Percentiles rank a stretch among this genome's conserved stretches.
Evolutionary conservation across 495 filamentous ascomycete genomes (phyloP).

Genomic region (Recurvomyces mirabilis): DNA sequence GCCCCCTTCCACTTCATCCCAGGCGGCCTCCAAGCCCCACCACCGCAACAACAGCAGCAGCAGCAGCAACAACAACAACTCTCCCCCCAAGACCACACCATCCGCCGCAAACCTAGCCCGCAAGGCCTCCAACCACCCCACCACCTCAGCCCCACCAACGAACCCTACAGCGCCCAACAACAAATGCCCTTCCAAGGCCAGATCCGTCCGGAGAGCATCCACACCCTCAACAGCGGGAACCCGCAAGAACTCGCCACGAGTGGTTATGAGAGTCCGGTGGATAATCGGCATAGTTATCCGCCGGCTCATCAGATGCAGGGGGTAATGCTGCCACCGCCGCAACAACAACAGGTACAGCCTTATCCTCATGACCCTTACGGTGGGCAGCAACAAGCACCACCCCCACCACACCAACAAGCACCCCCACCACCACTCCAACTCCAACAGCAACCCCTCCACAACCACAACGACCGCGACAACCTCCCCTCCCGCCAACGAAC

Average conservation of each 20-base stretch:
- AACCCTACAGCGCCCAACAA: neutral
- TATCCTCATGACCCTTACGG: no score
- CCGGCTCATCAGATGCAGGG: slow-evolving; percentile 3
- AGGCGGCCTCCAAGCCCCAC: slow-evolving; percentile 12
- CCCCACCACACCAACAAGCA: no score
- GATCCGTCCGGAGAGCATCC: slow-evolving; percentile 22
- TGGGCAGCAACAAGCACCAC: no score
- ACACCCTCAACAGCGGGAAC: slow-evolving; percentile 24
- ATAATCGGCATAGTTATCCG: slow-evolving; percentile 26
- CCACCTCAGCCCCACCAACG: no score
- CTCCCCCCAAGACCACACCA: slow-evolving; percentile 2
- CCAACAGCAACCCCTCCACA: slow-evolving; percentile 6
- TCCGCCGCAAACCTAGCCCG: slow-evolving; percentile 17
- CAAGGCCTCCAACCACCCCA: slow-evolving; percentile 2
- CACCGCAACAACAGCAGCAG: slow-evolving; percentile 14
- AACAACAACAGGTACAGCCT: slow-evolving; percentile 9
- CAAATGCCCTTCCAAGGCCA: slow-evolving; percentile 11
- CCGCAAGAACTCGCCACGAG: slow-evolving; percentile 32
- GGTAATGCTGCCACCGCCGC: slow-evolving; percentile 2
- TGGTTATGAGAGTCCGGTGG: slow-evolving; percentile 29
- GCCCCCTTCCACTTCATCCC: slow-evolving; percentile 22
- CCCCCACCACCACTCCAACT: neutral
- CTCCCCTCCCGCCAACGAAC: slow-evolving; percentile 14
- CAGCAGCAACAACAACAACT: slow-evolving; percentile 2
- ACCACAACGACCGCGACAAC: slow-evolving; percentile 6